Percentiles rank a stretch among this genome's conserved stretches.
These are phyloP conservation scores for Kazachstania bromeliacearum DNA, from an alignment of 805 yeast genomes.

Conservation along the genomic window DNA sequence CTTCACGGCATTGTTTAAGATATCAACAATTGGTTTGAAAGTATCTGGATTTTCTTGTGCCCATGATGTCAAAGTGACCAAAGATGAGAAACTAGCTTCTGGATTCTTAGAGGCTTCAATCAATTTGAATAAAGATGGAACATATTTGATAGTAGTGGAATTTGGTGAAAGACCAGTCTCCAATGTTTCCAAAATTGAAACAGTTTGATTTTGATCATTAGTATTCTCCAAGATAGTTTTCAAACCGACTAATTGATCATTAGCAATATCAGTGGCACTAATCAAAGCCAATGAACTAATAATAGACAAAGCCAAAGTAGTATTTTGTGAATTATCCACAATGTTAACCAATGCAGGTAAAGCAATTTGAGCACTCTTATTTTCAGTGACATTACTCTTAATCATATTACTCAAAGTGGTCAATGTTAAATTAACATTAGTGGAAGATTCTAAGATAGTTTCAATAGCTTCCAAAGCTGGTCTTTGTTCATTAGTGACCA, in stretches of 20 bases:
- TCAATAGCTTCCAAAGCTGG: conserved; percentile 16
- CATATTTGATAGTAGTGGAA: conserved; percentile 12
- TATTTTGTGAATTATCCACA: conserved; percentile 12
- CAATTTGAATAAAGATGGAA: conserved; percentile 18
- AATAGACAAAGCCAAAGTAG: conserved; percentile 12
- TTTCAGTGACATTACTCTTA: conserved; percentile 15
- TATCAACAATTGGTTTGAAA: conserved; percentile 18
- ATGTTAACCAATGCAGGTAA: conserved; percentile 15
- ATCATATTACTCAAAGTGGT: conserved; percentile 11
- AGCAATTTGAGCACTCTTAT: conserved; percentile 15
- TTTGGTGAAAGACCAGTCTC: conserved; percentile 12
- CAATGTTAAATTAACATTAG: conserved; percentile 15
- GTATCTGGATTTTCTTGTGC: conserved; percentile 19
- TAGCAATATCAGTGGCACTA: conserved; percentile 15
- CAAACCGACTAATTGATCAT: conserved; percentile 17
- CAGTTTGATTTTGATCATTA: conserved; percentile 14
- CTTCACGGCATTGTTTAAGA: conserved; percentile 13
- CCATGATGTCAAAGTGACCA: conserved; percentile 20
- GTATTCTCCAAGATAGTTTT: conserved; percentile 16
- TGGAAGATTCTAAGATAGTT: conserved; percentile 12
- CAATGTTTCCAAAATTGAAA: conserved; percentile 9
- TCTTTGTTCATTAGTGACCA: conserved; percentile 10
- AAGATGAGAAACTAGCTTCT: conserved; percentile 15
- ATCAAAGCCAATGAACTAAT: conserved; percentile 15
- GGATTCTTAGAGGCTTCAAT: conserved; percentile 18